Conservation (phyloP, 2,329 filamentous ascomycete genomes). For the Ilyonectria robusta region DNA sequence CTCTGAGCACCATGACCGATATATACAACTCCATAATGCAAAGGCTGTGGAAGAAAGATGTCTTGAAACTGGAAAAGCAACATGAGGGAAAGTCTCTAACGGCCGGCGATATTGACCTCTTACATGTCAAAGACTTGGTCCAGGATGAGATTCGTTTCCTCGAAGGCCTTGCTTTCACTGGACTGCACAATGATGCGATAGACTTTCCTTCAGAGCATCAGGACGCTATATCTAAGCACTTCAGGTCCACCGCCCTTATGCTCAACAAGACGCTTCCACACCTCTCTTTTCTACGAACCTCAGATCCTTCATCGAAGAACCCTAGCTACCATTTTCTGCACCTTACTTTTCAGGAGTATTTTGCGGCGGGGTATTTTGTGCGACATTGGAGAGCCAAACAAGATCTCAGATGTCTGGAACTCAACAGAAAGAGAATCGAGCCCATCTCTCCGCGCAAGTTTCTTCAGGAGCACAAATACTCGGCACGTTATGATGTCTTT, state of each 20-base stretch:
- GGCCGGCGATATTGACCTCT: constrained; percentile 7
- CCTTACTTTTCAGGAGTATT: constrained; percentile 60
- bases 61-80: constrained; percentile 46
- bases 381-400: constrained; percentile 44
- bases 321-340: constrained; percentile 58
- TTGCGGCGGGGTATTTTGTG: constrained; percentile 58
- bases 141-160: constrained; percentile 44
- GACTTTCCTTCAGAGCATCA: constrained; percentile 49
- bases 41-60: constrained; percentile 57
- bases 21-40: constrained; percentile 52
- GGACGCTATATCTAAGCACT: constrained; percentile 35
- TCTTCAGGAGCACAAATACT: constrained; percentile 56
- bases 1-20: constrained; percentile 54
- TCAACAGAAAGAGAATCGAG: constrained; percentile 16
- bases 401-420: constrained; percentile 32
- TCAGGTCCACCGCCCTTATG: constrained; percentile 18
- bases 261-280: constrained; percentile 35
- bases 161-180: constrained; percentile 54
- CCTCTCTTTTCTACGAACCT: constrained; percentile 56
- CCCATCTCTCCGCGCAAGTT: constrained; percentile 38
- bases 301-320: constrained; percentile 42
- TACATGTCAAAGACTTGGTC: constrained; percentile 35
- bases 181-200: constrained; percentile 51
- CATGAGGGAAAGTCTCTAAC: constrained; percentile 14
- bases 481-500: constrained; percentile 55